Evolutionary conservation across 2,329 filamentous ascomycete species (phyloP).

Genomic region (Raffaelea ambrosiae): DNA sequence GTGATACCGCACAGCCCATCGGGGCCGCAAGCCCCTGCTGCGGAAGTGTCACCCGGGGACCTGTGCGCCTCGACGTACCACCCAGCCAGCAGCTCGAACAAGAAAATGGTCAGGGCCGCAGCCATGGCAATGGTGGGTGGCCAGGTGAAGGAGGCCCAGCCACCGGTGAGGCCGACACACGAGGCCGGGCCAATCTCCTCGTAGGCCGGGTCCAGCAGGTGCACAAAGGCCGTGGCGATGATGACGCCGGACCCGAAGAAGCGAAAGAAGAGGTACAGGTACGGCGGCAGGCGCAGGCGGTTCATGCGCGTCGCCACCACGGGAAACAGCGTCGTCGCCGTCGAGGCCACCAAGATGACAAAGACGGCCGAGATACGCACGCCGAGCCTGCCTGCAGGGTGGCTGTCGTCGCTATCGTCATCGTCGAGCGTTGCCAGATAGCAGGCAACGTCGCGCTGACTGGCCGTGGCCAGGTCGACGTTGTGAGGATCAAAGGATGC

Average conservation of each 20-base stretch:
- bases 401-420: slow-evolving; percentile 48
- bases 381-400: no score
- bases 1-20: slow-evolving; percentile 9
- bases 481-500: no score
- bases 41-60: no score
- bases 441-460: slow-evolving; percentile 37
- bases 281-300: slow-evolving; percentile 49
- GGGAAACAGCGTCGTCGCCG: slow-evolving; percentile 56
- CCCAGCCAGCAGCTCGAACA: slow-evolving; percentile 77
- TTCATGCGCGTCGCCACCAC: slow-evolving; percentile 53
- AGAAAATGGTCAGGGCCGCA: slow-evolving; percentile 81
- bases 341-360: slow-evolving; percentile 60
- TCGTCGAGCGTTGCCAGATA: slow-evolving; percentile 36
- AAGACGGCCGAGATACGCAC: slow-evolving; percentile 65
- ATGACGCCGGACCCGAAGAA: slow-evolving; percentile 94
- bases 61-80: slow-evolving; percentile 55
- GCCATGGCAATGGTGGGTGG: slow-evolving; percentile 76
- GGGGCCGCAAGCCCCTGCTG: no score
- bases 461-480: slow-evolving; percentile 33
- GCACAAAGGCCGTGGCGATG: slow-evolving; percentile 87
- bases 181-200: slow-evolving; percentile 49
- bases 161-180: slow-evolving; percentile 37
- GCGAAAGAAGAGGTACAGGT: slow-evolving; percentile 71
- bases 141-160: slow-evolving; percentile 66
- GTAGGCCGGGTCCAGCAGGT: slow-evolving; percentile 73